These are phyloP conservation scores for Crotalaria pallida DNA, from an alignment of 306 rosid genomes.

Conservation along the genomic window DNA sequence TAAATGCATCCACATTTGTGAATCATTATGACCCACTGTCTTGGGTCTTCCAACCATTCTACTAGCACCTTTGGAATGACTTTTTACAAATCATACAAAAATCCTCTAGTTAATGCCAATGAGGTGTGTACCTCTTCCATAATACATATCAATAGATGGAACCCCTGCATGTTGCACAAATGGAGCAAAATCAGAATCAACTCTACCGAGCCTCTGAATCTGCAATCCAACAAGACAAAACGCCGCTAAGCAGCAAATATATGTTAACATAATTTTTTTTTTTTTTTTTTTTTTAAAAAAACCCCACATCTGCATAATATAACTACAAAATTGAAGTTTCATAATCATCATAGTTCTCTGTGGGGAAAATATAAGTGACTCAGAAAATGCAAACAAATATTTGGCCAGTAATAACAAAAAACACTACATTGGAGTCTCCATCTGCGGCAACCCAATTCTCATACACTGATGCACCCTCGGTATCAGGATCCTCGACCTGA, in stretches of 20 bases:
- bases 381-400: too few species aligned
- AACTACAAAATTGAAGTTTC: too few species aligned
- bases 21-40: not conserved
- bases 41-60: not conserved
- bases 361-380: too few species aligned
- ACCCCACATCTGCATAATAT: too few species aligned
- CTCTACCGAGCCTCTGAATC: slow-evolving; percentile 51
- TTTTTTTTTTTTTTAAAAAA: too few species aligned
- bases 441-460: slow-evolving; percentile 37
- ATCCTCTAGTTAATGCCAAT: not conserved
- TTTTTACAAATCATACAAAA: not conserved
- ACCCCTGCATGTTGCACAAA: slow-evolving; percentile 72
- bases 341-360: too few species aligned
- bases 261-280: not conserved
- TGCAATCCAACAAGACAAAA: slow-evolving; percentile 34
- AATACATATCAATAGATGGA: slow-evolving; percentile 59
- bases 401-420: not conserved
- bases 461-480: slow-evolving; percentile 37
- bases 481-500: slow-evolving; percentile 73
- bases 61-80: not conserved
- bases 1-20: not conserved
- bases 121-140: slow-evolving; percentile 51
- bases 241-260: not conserved
- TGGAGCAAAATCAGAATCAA: slow-evolving; percentile 67
- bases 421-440: slow-evolving; percentile 33